Base-by-base conservation (phyloP, 768 basidiomycete genomes). In the Mycena indigotica region DNA sequence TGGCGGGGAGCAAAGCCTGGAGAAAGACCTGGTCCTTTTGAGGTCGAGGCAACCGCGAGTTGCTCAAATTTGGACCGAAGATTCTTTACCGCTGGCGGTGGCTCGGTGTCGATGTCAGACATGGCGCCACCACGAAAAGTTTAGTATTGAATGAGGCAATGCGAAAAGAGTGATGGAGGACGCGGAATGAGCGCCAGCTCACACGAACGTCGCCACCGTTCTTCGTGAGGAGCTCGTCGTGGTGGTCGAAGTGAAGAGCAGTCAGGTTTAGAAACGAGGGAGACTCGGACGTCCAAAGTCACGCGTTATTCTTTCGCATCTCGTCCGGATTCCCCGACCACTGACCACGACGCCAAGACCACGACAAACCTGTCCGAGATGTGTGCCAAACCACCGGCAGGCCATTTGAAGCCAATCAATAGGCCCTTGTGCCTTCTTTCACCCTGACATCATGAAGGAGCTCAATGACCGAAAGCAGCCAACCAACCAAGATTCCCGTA, bases 1-100 rank as follows among this genome's bases (percentile, higher is more conserved):
- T 74, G 73, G 17, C 79, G 77, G 50, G 79, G 77, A 50, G 71
- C 75, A 51, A 19, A 65, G 66, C 6, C 66, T 66, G 49, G 62
- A 56, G 46, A 50, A 52, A 55, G 52, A 44, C 48, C 61, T 55
- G 57, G 66, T 58, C 50, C 63, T 30, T 50, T 60, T 45, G 49
- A 59, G 26, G 50, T 30, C 13, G 76, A 71, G 10, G 75, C 74
- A 45, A 75, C 73, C 3, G 88, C 85, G 24, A 89, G 72, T 63
- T 84, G 80, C 67, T 92, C 89, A 66, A 91, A 92, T 65, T 76
- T 82, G 28, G 86, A 88, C 44, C 82, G 82, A 17, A 92, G 76
- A 58, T 79, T 88, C 70, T 81, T 86, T 52, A 91, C 88, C 2
- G 88, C 84, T 35, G 83, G 82, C 17, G 80, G 75, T 32, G 85